Evolutionary conservation across 2,329 filamentous ascomycete genomes (phyloP), one percentile per base, ranked within the genome.

Genomic region (Harringtonia lauricola): DNA sequence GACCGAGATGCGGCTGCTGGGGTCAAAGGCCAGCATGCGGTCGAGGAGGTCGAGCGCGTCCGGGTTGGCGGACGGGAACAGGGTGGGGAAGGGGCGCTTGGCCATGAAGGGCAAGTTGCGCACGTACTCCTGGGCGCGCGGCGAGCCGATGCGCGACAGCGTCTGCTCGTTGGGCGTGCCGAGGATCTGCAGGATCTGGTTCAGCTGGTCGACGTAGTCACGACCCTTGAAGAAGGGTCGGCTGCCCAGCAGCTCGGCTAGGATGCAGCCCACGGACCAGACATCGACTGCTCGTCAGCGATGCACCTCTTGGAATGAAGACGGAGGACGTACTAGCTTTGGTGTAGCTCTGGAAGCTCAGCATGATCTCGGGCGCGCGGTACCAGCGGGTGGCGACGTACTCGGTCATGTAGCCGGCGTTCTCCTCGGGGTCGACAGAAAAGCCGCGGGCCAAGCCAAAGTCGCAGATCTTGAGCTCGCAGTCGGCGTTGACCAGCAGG

Each of bases 331-430:
- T 79, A 96, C 92, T 98, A 55, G 92, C 92, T 87, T 98, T 98
- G 57, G 92, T 98, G 66, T 98, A 98, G 70, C 88, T 95, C 67
- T 96, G 90, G 78, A 98, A 98, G 71, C 88, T 95, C 64, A 98
- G 71, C 92, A 98, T 98, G 56, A 98, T 98, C 65, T 98, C 92
- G 6, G 92, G 92, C 4, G 92, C 92, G 66, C 75, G 72, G 58
- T 79, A 98, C 92, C 92, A 98, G 69, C 92, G 78, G 42, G 92
- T 98, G 41, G 92, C 92, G 44, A 98, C 92, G 59, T 98, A 98
- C 67, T 98, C 92, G 12, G 92, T 98, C 92, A 98, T 96, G 67
- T 96, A 98, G 19, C 92, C 92, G 17, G 92, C 92, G 61, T 96
- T 96, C 68, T 98, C 90, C 64, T 98, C 87, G 1, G 92, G 92